Conservation (phyloP, 305 asterid genomes). For the Salvia sclarea region DNA sequence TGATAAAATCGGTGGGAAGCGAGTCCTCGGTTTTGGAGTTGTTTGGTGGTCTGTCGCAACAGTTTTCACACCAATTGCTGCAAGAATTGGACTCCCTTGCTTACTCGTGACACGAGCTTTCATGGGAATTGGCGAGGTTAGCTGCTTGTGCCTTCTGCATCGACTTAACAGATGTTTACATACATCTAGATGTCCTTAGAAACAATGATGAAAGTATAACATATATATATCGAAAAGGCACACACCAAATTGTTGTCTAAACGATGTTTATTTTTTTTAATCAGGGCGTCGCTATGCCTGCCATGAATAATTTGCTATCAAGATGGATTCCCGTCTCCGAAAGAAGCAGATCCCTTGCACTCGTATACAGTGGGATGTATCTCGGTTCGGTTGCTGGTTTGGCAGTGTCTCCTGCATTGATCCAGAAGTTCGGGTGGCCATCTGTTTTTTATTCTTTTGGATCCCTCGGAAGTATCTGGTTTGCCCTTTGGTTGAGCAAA, state of each 20-base stretch:
- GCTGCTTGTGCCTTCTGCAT: constrained; percentile 30
- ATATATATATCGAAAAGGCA: background rate
- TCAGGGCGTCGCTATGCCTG: constrained; percentile 99
- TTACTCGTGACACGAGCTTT: constrained; percentile 90
- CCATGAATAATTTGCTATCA: constrained; percentile 92
- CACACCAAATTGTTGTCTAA: too few species aligned
- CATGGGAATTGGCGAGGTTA: constrained; percentile 99
- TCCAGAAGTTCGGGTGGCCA: constrained; percentile 93
- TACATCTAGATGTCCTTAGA: constrained; percentile 1
- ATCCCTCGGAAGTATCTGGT: constrained; percentile 93
- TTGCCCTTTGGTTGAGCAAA: constrained; percentile 89
- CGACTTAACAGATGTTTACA: background rate
- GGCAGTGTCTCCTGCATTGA: constrained; percentile 81
- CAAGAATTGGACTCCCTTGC: constrained; percentile 49
- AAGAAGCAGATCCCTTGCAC: constrained; percentile 98
- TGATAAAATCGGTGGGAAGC: constrained; percentile 93
- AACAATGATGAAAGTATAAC: background rate
- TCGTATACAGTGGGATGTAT: constrained; percentile 99
- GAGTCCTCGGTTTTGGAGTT: constrained; percentile 95
- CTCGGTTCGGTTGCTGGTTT: constrained; percentile 99
- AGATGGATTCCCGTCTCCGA: constrained; percentile 98
- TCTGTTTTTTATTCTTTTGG: constrained; percentile 96
- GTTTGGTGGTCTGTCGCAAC: constrained; percentile 99
- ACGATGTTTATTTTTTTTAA: too few species aligned
- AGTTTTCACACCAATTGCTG: constrained; percentile 50